Evolutionary conservation across 176 grass and related monocot genomes (phyloP).

Genomic region (Oryza meyeriana): DNA sequence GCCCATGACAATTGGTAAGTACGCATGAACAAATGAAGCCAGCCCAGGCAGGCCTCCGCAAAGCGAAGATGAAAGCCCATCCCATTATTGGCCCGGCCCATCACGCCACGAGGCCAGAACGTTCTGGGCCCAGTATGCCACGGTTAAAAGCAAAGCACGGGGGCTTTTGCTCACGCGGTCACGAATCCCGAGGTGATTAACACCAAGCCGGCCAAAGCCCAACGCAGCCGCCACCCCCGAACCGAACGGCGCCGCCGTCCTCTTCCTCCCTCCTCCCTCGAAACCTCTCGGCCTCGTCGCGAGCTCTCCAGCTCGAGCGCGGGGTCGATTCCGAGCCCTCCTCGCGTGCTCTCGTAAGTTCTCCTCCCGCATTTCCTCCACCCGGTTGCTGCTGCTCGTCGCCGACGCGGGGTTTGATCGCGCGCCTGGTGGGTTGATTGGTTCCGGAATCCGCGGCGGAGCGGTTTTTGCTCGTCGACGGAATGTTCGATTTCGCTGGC

Average conservation of each 20-base stretch:
- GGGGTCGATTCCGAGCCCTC: background rate
- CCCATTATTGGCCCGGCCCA: background rate
- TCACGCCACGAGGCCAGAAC: background rate
- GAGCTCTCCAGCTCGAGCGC: background rate
- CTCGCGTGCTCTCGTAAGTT: background rate
- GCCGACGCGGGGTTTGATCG: background rate
- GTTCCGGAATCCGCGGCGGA: background rate
- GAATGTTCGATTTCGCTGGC: background rate
- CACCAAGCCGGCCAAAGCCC: no score
- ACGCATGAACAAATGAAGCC: no score
- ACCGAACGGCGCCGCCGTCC: no score
- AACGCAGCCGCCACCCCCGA: no score
- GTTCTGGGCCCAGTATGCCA: background rate
- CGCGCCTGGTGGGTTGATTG: background rate
- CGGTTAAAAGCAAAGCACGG: background rate
- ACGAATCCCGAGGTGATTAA: background rate
- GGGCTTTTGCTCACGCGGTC: background rate
- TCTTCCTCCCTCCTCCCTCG: background rate
- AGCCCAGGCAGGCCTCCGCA: no score
- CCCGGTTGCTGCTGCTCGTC: background rate
- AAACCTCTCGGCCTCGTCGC: background rate
- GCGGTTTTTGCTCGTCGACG: no score
- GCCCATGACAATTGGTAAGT: no score
- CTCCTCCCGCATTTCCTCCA: background rate
- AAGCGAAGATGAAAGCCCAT: background rate